phyloP scores from a whole-genome alignment of 2,329 filamentous ascomycete genomes.

The Xylaria sp. region DNA sequence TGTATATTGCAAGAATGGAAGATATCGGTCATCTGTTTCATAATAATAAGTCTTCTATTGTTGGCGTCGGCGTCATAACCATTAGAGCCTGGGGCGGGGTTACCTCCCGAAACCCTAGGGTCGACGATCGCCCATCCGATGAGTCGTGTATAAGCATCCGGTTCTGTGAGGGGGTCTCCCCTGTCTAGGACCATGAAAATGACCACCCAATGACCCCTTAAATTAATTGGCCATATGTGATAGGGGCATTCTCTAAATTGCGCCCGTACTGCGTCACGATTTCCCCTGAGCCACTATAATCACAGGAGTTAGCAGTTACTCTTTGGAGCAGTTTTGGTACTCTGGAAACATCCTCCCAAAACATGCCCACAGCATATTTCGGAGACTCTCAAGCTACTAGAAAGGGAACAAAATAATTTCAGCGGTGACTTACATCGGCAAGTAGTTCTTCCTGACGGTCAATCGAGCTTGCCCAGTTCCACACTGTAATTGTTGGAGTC shows the following conservation, averaged over 20 bases:
- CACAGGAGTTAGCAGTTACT: neutral
- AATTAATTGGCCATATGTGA: constrained; percentile 6
- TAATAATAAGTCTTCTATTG: neutral
- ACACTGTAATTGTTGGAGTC: too few relatives aligned
- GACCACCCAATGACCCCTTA: neutral
- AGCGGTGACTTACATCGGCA: too few relatives aligned
- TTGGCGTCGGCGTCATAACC: neutral
- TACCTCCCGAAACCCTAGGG: neutral
- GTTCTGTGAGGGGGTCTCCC: neutral
- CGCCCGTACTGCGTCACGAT: neutral
- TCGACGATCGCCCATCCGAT: neutral
- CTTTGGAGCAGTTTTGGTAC: too few relatives aligned
- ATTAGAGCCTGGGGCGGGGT: too few relatives aligned
- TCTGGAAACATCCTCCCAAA: too few relatives aligned
- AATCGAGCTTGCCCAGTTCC: too few relatives aligned
- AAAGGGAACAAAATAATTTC: too few relatives aligned
- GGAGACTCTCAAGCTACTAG: too few relatives aligned
- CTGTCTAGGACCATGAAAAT: constrained; percentile 8
- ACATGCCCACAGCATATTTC: too few relatives aligned
- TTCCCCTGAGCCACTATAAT: neutral
- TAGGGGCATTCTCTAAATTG: neutral
- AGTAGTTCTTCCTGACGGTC: too few relatives aligned
- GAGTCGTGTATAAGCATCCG: neutral
- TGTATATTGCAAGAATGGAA: neutral
- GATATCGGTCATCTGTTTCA: too few relatives aligned